Base-by-base conservation (phyloP, 305 asterid genomes). In the Ajuga reptans region DNA sequence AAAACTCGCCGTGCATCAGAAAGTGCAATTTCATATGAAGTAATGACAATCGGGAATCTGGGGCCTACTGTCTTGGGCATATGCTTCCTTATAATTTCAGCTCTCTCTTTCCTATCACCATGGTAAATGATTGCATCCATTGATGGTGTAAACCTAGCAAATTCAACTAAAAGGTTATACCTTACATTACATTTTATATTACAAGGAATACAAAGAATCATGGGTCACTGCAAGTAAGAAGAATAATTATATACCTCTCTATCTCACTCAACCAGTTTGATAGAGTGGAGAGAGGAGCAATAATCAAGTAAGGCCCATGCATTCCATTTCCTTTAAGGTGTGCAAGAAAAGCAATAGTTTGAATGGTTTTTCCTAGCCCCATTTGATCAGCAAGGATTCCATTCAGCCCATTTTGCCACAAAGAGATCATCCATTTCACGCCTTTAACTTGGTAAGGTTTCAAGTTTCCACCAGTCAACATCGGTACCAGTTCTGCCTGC, bases 321-420 rank as follows among this genome's bases (percentile, higher is more conserved):
- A 93, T 71, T 45, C 91, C 96, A 77, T 93, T 93, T 72, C 97
- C 99, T 80, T 89, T 91, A 31, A 93, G 86, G 80, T 93, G 99
- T 62, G 97, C 84, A 74, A 93, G 96, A 80, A 93, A 93, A 70
- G 90, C 91, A 80, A 93, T 87, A 14, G 96, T 91, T 74, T 93
- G 99, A 77, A 93, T 91, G 53, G 99, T 91, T 89, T 93, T 91
- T 6, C 99, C 99, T 53, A 93, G 96, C 53, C 97, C 99, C 99
- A 93, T 93, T 82, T 93, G 99, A 85, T 93, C 99, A 24, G 99
- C 97, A 46, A 91, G 96, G 77, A 93, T 93, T 52, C 97, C 99
- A 77, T 93, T 93, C 66, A 93, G 72, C 65, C 99, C 97, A 80
- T 93, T 93, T 85, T 93, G 99, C 99, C 97, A 93, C 81, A 93